Conservation (phyloP, 495 filamentous ascomycete genomes). For the Penicillium nucicola region DNA sequence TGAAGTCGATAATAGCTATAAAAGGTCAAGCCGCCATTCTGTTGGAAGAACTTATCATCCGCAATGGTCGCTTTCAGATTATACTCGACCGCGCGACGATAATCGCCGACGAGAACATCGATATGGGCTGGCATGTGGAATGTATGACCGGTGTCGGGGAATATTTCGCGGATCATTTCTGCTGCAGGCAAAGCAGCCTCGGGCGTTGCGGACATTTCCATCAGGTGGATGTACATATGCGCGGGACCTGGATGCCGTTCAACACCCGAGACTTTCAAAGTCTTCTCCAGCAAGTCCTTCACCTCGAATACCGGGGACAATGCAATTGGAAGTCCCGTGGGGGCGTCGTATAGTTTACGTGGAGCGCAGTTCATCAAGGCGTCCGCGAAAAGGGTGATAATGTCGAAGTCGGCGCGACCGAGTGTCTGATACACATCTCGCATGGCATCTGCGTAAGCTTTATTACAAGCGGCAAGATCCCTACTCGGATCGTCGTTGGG, state of each 20-base stretch:
- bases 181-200: conserved; percentile 52
- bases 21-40: conserved; percentile 51
- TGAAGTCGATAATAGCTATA: conserved; percentile 63
- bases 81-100: conserved; percentile 52
- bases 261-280: conserved; percentile 36
- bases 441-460: conserved; percentile 56
- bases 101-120: conserved; percentile 62
- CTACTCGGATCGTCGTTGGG: conserved; percentile 29
- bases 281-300: conserved; percentile 47
- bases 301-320: conserved; percentile 52
- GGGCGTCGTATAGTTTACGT: conserved; percentile 56
- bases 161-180: conserved; percentile 53
- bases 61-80: conserved; percentile 54
- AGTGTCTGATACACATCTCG: conserved; percentile 44
- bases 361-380: conserved; percentile 62
- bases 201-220: conserved; percentile 62
- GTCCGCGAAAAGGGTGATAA: conserved; percentile 56
- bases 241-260: conserved; percentile 53
- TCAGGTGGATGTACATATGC: conserved; percentile 64
- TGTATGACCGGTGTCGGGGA: conserved; percentile 61
- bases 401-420: conserved; percentile 46
- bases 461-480: conserved; percentile 44
- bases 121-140: conserved; percentile 67
- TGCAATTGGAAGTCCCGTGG: conserved; percentile 48
- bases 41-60: conserved; percentile 52